Base-by-base conservation (phyloP, 2,329 filamentous ascomycete species). In the Xylariaceae sp. region DNA sequence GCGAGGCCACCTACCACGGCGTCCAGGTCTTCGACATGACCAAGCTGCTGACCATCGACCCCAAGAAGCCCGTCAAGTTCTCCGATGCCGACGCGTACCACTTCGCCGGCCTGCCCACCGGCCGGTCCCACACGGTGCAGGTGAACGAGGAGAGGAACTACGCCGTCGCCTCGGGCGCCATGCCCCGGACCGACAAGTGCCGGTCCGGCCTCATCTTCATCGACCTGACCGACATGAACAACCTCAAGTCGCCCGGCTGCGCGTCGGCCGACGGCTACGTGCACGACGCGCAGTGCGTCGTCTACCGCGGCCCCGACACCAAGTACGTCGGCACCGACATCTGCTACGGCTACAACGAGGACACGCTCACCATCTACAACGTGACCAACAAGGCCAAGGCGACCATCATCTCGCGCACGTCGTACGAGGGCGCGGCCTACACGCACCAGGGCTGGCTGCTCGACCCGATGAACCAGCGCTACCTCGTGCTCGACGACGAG, bases 1-100 rank as follows among this genome's bases (percentile, higher is more conserved):
- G 57, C 49, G 64, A 67, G 46, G 68, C 71, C 23, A 50, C 54
- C 30, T 56, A 64, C 49, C 76, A 81, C 56, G 71, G 73, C 23
- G 69, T 81, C 32, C 77, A 81, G 58, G 69, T 81, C 58, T 81
- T 81, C 51, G 77, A 81, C 58, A 69, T 79, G 71, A 69, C 64
- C 50, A 78, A 73, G 62, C 62, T 76, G n/a, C 61, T 73, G 38
- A 59, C 60, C 26, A 53, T 76, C 41, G 61, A 69, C 55, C 65
- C 67, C 2, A 59, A 56, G 2, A 57, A 44, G 16, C 69, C 70
- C 8, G 59, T 59, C 13, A 63, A 54, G 28, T 74, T 73, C 56
- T 65, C 57, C 27, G 61, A 59, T 11, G 68, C 69, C 37, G 55
- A 71, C 42, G 63, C 66, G 31, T 58, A 58, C 17, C 60, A 61